A percentile compares a stretch with the other conserved stretches of the same genome.
These are phyloP conservation scores for Solanum tacnaense DNA, from an alignment of 257 asterid species.

Conservation along the genomic window DNA sequence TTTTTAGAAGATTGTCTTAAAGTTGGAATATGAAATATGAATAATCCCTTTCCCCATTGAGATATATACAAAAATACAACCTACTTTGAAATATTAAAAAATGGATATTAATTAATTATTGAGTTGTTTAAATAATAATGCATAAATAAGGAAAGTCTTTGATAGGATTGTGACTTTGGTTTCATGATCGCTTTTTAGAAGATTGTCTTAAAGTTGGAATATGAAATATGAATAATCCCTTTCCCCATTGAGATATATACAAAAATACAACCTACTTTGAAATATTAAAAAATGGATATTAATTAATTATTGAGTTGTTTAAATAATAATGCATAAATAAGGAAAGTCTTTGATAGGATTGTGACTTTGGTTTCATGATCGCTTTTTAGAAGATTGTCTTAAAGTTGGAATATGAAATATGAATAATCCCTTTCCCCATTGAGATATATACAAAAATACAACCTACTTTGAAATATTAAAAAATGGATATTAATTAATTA, in stretches of 20 bases:
- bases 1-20: neutral
- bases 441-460: no score
- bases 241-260: neutral
- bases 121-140: neutral
- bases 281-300: neutral
- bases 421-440: no score
- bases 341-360: conserved; percentile 8
- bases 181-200: neutral
- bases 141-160: conserved; percentile 4
- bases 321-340: neutral
- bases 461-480: neutral
- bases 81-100: conserved; percentile 4
- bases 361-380: conserved; percentile 4
- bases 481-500: neutral
- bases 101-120: neutral
- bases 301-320: neutral
- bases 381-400: no score
- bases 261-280: neutral
- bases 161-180: conserved; percentile 5
- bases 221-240: neutral
- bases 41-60: neutral
- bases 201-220: neutral
- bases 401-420: no score
- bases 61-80: neutral
- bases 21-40: neutral